These are phyloP conservation scores for Cyberlindnera americana DNA, from an alignment of 805 yeast species.

Conservation along the genomic window DNA sequence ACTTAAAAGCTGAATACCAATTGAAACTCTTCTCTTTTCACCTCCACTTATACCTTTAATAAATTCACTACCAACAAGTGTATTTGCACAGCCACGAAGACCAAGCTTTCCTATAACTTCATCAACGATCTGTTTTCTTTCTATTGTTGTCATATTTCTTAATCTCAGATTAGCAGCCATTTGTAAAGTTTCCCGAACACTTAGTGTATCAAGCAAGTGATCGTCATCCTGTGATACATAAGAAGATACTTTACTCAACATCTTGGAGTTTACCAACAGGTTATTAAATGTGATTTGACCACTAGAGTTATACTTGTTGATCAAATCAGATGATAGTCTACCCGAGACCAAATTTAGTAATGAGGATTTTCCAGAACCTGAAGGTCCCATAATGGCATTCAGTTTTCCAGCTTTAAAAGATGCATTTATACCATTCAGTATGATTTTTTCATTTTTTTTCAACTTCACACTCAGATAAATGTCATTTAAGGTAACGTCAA, in stretches of 20 bases:
- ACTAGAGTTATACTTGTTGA: constrained; percentile 26
- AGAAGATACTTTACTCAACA: constrained; percentile 53
- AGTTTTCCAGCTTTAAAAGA: constrained; percentile 37
- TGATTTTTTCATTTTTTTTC: constrained; percentile 15
- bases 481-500: constrained; percentile 17
- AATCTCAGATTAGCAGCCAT: constrained; percentile 70
- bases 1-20: constrained; percentile 73
- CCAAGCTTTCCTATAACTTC: constrained; percentile 60
- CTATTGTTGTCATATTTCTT: constrained; percentile 38
- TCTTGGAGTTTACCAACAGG: constrained; percentile 31
- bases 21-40: constrained; percentile 80
- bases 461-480: constrained; percentile 19
- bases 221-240: constrained; percentile 84
- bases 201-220: constrained; percentile 63
- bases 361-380: constrained; percentile 77
- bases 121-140: constrained; percentile 48
- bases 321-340: constrained; percentile 40
- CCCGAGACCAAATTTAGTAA: constrained; percentile 61
- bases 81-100: constrained; percentile 74
- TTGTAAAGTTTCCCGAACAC: constrained; percentile 73
- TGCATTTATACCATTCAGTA: constrained; percentile 22
- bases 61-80: constrained; percentile 59
- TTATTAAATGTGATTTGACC: constrained; percentile 48
- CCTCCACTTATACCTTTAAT: constrained; percentile 75
- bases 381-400: constrained; percentile 79